Evolutionary conservation across 305 asterid species (phyloP).

Genomic region (Fraxinus baroniana): DNA sequence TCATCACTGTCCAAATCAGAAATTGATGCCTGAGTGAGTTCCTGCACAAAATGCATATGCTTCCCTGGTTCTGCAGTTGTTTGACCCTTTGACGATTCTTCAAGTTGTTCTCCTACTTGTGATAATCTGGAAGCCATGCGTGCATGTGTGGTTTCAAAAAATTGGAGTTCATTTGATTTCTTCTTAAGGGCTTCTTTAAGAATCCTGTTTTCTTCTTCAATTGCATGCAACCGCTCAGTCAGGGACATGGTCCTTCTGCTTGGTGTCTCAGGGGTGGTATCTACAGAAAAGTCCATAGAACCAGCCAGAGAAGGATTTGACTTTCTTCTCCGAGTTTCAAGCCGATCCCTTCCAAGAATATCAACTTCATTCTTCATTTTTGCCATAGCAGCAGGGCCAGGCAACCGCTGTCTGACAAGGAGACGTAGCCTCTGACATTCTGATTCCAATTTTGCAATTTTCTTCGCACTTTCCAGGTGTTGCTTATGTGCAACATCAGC

Average conservation of each 20-base stretch:
- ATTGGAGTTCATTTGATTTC: slow-evolving; percentile 32
- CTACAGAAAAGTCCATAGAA: slow-evolving; percentile 36
- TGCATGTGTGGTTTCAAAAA: slow-evolving; percentile 16
- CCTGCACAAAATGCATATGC: slow-evolving; percentile 27
- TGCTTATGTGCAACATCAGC: slow-evolving; percentile 56
- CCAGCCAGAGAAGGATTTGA: slow-evolving; percentile 36
- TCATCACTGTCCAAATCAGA: slow-evolving; percentile 70
- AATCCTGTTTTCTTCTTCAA: slow-evolving; percentile 65
- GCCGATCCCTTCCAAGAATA: slow-evolving; percentile 44
- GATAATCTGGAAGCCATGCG: slow-evolving; percentile 33
- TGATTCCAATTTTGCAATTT: slow-evolving; percentile 53
- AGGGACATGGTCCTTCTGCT: slow-evolving; percentile 38
- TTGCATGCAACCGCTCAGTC: slow-evolving; percentile 45
- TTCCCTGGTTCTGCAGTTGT: slow-evolving; percentile 31
- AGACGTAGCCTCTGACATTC: slow-evolving; percentile 70
- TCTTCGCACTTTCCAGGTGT: slow-evolving; percentile 58
- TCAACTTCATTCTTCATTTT: slow-evolving; percentile 73
- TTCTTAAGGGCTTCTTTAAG: slow-evolving; percentile 43
- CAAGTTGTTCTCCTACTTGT: slow-evolving; percentile 25
- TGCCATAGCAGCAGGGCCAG: slow-evolving; percentile 68
- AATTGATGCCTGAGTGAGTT: slow-evolving; percentile 40
- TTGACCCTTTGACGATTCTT: slow-evolving; percentile 26
- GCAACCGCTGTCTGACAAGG: slow-evolving; percentile 65
- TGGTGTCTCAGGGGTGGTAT: slow-evolving; percentile 36
- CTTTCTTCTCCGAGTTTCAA: slow-evolving; percentile 42